Evolutionary conservation across 148 eudicot species (phyloP).

Genomic region (Camellia japonica): DNA sequence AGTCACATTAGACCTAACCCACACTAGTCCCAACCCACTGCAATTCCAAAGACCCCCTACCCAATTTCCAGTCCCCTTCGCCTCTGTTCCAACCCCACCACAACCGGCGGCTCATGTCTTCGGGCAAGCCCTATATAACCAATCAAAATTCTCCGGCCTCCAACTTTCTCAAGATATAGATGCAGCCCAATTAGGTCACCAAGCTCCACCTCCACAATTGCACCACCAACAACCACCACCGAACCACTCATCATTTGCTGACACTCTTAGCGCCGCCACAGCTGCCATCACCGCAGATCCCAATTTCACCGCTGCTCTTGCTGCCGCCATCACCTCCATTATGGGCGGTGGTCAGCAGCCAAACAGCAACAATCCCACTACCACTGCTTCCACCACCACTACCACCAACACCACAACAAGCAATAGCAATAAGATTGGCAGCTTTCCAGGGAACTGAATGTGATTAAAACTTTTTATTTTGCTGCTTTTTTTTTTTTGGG

Average conservation of each 20-base stretch:
- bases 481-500: neutral
- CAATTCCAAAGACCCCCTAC: conserved; percentile 46
- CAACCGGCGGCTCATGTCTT: conserved; percentile 35
- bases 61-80: conserved; percentile 52
- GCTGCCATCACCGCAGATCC: conserved; percentile 88
- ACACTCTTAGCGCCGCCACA: conserved; percentile 73
- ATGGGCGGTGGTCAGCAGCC: conserved; percentile 46
- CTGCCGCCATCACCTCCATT: conserved; percentile 75
- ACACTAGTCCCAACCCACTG: conserved; percentile 45
- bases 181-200: conserved; percentile 20
- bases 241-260: conserved; percentile 38
- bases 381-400: conserved; percentile 14
- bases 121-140: conserved; percentile 53
- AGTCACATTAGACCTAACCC: conserved; percentile 84
- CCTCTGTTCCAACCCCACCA: conserved; percentile 14
- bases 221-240: conserved; percentile 15
- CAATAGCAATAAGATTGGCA: conserved; percentile 34
- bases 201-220: conserved; percentile 11
- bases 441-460: conserved; percentile 27
- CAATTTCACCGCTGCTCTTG: conserved; percentile 85
- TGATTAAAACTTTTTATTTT: neutral
- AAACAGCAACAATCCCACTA: conserved; percentile 21
- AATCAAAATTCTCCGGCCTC: conserved; percentile 77
- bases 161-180: conserved; percentile 42
- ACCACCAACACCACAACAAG: conserved; percentile 21